Evolutionary conservation across 208 protist genomes (phyloP).

Genomic region (Leishmania arabica): DNA sequence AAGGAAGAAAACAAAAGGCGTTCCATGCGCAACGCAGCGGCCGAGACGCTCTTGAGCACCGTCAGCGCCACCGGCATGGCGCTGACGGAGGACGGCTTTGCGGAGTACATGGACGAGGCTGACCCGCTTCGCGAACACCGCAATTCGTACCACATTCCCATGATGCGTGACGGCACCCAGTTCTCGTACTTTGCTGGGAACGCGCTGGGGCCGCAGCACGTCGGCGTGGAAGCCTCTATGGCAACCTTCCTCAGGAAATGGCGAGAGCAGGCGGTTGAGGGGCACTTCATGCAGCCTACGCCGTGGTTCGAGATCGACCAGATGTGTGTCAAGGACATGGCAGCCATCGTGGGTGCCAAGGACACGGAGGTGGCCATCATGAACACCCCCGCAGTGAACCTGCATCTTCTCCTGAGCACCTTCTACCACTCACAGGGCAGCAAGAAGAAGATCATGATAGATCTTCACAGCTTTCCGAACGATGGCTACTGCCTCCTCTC

Average conservation of each 20-base stretch:
- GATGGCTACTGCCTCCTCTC: conserved; percentile 87
- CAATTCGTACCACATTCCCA: conserved; percentile 59
- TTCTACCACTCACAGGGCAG: conserved; percentile 92
- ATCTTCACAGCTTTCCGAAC: conserved; percentile 72
- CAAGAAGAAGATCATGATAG: conserved; percentile 93
- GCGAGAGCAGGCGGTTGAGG: conserved; percentile 80
- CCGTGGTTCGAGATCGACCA: conserved; percentile 92
- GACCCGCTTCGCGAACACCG: conserved; percentile 71
- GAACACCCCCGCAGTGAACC: conserved; percentile 95
- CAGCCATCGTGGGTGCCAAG: conserved; percentile 83
- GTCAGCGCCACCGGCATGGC: conserved; percentile 50
- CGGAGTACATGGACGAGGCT: conserved; percentile 60
- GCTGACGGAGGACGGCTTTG: conserved; percentile 75
- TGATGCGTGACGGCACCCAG: conserved; percentile 35
- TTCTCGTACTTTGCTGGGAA: conserved; percentile 91
- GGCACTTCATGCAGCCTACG: conserved; percentile 74
- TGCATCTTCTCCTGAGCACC: conserved; percentile 89
- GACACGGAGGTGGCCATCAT: conserved; percentile 89
- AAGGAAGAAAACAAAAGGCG: not conserved
- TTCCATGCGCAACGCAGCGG: conserved; percentile 68
- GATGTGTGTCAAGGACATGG: conserved; percentile 56
- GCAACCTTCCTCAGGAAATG: conserved; percentile 87
- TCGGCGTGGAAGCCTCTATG: conserved; percentile 58
- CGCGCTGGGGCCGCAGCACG: conserved; percentile 91
- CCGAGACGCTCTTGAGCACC: conserved; percentile 56